phyloP scores from a whole-genome alignment of 768 basidiomycete species.

The Naematelia aurantialba region DNA sequence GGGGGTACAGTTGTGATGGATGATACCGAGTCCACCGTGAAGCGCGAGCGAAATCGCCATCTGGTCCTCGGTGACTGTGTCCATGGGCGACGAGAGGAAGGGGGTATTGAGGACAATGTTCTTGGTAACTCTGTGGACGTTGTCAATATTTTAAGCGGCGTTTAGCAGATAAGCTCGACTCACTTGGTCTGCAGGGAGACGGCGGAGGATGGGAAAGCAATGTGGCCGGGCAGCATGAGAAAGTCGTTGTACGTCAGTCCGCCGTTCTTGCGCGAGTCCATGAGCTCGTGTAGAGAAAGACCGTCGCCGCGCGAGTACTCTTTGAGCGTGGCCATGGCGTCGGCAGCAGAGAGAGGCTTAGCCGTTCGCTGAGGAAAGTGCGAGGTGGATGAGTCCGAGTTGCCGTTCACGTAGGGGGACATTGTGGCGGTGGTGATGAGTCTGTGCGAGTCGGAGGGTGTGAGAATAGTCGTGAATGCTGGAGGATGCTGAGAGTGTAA shows the following conservation, averaged over 20 bases:
- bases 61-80: conserved; percentile 91
- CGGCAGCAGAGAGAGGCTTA: conserved; percentile 59
- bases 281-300: conserved; percentile 75
- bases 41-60: conserved; percentile 58
- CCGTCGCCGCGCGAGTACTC: conserved; percentile 73
- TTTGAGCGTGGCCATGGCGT: conserved; percentile 72
- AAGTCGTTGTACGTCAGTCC: conserved; percentile 99
- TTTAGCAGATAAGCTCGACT: too few species aligned
- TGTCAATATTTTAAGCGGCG: too few species aligned
- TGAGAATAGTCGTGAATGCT: background rate
- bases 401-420: conserved; percentile 23
- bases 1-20: conserved; percentile 80
- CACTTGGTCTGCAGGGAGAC: conserved; percentile 72
- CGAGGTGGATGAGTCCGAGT: conserved; percentile 23
- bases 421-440: conserved; percentile 12
- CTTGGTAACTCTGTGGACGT: conserved; percentile 62
- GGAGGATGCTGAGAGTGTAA: too few species aligned
- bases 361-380: conserved; percentile 25
- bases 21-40: conserved; percentile 93
- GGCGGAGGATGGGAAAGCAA: conserved; percentile 70
- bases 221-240: conserved; percentile 87
- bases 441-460: background rate
- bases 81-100: conserved; percentile 98
- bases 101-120: conserved; percentile 90
- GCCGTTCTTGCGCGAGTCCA: conserved; percentile 64